These are phyloP conservation scores for Saccharomyces hybrid DNA, from an alignment of 1,139 yeast species.

Conservation along the genomic window DNA sequence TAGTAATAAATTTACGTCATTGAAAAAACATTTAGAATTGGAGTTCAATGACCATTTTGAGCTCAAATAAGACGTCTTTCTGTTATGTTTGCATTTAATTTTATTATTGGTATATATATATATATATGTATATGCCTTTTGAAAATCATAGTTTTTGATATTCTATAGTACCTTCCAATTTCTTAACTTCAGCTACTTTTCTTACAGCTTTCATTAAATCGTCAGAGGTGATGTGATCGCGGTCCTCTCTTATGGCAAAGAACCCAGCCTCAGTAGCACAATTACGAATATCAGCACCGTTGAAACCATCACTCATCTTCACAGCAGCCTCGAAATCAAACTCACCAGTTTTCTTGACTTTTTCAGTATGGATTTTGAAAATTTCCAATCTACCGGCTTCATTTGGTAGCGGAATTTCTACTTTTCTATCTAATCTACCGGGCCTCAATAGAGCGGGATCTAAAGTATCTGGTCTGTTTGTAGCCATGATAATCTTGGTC, in stretches of 20 bases:
- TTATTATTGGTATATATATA: background rate
- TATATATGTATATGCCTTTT: constrained; percentile 1
- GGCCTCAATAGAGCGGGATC: constrained; percentile 99
- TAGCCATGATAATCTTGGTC: constrained; percentile 98
- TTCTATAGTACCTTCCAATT: constrained; percentile 91
- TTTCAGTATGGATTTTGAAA: constrained; percentile 86
- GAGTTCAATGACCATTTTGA: constrained; percentile 36
- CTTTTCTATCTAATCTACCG: constrained; percentile 95
- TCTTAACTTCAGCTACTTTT: constrained; percentile 94
- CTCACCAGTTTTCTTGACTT: constrained; percentile 87
- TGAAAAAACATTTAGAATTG: constrained; percentile 43
- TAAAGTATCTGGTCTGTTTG: constrained; percentile 95
- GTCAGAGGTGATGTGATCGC: constrained; percentile 87
- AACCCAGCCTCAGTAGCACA: constrained; percentile 99
- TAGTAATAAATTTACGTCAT: constrained; percentile 39
- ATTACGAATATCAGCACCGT: constrained; percentile 97
- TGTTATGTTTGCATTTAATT: background rate
- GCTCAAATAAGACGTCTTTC: background rate
- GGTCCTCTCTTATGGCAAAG: constrained; percentile 94
- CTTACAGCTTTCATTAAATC: constrained; percentile 98
- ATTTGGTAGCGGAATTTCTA: constrained; percentile 93
- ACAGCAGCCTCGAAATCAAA: constrained; percentile 96
- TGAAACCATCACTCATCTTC: constrained; percentile 97
- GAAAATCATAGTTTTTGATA: constrained; percentile 67
- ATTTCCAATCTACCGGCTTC: constrained; percentile 94